A percentile compares a stretch with the other conserved stretches of the same genome.
phyloP scores from a whole-genome alignment of 2,329 filamentous ascomycete genomes.

The Fusarium sublunatum region DNA sequence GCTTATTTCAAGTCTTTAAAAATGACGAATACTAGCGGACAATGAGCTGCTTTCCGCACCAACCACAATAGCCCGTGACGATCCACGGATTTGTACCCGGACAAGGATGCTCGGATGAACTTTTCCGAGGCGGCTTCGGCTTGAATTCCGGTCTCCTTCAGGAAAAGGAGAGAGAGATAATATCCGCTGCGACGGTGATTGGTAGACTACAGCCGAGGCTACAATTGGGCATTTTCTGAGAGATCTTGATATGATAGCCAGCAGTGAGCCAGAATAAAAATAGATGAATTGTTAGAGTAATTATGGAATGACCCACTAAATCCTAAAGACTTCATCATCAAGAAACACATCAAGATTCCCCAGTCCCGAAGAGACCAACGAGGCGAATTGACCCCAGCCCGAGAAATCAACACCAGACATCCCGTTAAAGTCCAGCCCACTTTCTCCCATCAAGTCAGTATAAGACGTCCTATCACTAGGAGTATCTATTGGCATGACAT shows the following conservation, averaged over 20 bases:
- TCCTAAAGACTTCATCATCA: slow-evolving; percentile 34
- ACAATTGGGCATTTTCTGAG: neutral
- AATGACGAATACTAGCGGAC: neutral
- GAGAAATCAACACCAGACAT: slow-evolving; percentile 37
- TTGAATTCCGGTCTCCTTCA: slow-evolving; percentile 6
- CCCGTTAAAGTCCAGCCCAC: slow-evolving; percentile 38
- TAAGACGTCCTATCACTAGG: slow-evolving; percentile 36
- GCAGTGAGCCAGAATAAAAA: too few relatives aligned
- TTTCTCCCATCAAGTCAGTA: slow-evolving; percentile 38
- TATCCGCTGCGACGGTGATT: slow-evolving; percentile 8
- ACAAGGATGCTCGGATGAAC: neutral
- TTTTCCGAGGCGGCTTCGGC: slow-evolving; percentile 21
- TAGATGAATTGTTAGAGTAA: neutral
- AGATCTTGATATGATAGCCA: too few relatives aligned
- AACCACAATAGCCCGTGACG: neutral
- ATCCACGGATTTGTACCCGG: slow-evolving; percentile 13
- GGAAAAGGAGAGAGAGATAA: slow-evolving; percentile 16
- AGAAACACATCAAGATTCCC: slow-evolving; percentile 44
- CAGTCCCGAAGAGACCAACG: slow-evolving; percentile 43
- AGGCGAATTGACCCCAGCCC: slow-evolving; percentile 43
- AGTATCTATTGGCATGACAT: slow-evolving; percentile 20
- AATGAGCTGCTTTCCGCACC: slow-evolving; percentile 19
- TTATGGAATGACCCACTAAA: slow-evolving; percentile 1
- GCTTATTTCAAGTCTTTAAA: neutral
- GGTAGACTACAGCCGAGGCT: slow-evolving; percentile 1